Percentiles rank a stretch among this genome's conserved stretches.
Evolutionary conservation across 2,329 filamentous ascomycete genomes (phyloP).

Genomic region (Neofusicoccum umdonicola): DNA sequence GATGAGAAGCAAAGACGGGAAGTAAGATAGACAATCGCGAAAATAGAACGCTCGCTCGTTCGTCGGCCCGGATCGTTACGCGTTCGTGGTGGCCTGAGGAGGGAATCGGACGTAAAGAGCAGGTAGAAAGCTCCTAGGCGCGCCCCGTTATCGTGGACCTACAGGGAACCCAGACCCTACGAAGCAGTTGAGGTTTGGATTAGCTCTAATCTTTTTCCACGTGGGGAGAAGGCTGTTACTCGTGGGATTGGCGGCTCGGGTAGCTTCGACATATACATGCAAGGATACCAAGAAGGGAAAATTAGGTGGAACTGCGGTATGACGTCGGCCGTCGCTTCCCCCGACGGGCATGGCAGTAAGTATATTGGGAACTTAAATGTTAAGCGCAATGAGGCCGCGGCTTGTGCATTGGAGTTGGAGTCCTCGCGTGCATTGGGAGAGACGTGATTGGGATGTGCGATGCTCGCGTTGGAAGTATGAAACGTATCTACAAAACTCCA

Average conservation of each 20-base stretch:
- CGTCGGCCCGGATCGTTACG: neutral
- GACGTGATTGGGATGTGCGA: neutral
- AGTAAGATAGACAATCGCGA: neutral
- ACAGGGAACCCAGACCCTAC: neutral
- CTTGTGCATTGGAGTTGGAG: neutral
- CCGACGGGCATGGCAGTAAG: neutral
- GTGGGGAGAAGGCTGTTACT: neutral
- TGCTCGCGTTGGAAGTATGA: neutral
- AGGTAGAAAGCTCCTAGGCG: neutral
- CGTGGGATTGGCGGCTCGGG: neutral
- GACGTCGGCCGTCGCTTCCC: neutral
- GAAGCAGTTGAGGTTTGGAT: neutral
- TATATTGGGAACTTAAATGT: neutral
- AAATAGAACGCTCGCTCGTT: neutral
- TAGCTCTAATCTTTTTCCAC: neutral
- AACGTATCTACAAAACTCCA: conserved; percentile 1
- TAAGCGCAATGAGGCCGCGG: neutral
- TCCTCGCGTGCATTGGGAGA: neutral
- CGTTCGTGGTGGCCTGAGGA: neutral
- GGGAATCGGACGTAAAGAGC: neutral
- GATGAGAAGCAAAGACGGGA: too few species aligned
- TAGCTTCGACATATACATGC: neutral
- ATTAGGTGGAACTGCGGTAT: neutral
- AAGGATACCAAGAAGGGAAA: neutral
- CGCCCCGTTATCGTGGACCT: neutral